Evolutionary conservation across 257 asterid species (phyloP), one percentile per base, ranked within the genome.

Genomic region (Paraleonurus japonicus): DNA sequence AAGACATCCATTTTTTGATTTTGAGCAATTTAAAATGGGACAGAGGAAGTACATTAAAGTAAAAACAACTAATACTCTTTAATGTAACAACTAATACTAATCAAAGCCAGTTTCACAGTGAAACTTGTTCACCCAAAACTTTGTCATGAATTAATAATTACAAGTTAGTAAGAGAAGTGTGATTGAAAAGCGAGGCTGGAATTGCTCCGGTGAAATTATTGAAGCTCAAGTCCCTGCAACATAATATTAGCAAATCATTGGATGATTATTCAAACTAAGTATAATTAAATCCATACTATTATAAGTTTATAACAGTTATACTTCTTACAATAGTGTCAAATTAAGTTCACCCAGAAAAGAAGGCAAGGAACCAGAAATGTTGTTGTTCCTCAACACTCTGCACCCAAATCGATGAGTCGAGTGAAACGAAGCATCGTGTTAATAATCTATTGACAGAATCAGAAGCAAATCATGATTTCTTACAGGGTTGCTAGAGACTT

Each of bases 221-320:
- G 95, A 87, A 90, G 88, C 98, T 92, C 87, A 92, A 85, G 78
- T 92, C 98, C 86, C 98, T 90, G 87, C 71, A 72, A 76, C 77
- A 65, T 23, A 61, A 19, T 61, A 59, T 61, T 28, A 57, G 3
- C n/a, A 23, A 27, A 8, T 51, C 13, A 65, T 71, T 3, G n/a
- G n/a, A n/a, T n/a, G n/a, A n/a, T n/a, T n/a, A n/a, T 51, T 51
- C 13, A 1, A 20, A 19, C 13, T 19, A 51, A n/a, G 53, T 7
- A 51, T 17, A 51, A 5, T 7, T 19, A 17, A 51, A 51, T 19
- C 2, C 11, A 51, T 7, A n/a, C n/a, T n/a, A n/a, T n/a, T n/a
- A n/a, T n/a, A n/a, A n/a, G 13, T 51, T 51, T 51, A 20, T 19
- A 51, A 19, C 4, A 51, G 7, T 7, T 4, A 3, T 17, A n/a